Percentiles rank a stretch among this genome's conserved stretches.
phyloP scores from a whole-genome alignment of 2,329 filamentous ascomycete species.

The Claviceps africana region DNA sequence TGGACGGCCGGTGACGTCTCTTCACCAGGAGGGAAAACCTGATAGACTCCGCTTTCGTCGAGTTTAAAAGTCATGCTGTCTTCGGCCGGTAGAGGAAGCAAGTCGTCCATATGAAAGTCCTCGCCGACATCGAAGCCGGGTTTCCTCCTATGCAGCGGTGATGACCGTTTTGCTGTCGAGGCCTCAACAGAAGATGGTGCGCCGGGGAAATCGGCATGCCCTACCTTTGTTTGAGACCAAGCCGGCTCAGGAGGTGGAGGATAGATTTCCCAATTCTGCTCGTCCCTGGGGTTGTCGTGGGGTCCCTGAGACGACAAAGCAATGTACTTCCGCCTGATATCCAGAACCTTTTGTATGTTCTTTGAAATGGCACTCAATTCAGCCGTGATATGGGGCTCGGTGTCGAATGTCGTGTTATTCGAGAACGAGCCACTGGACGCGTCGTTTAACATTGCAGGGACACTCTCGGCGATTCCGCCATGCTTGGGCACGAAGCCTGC shows the following conservation, averaged over 20 bases:
- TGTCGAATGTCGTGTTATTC: slow-evolving; percentile 53
- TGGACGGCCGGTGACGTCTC: slow-evolving; percentile 56
- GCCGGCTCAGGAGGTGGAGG: slow-evolving; percentile 83
- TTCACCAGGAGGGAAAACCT: slow-evolving; percentile 65
- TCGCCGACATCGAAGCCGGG: slow-evolving; percentile 82
- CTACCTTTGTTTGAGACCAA: slow-evolving; percentile 39
- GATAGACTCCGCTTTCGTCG: slow-evolving; percentile 77
- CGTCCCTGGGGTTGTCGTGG: slow-evolving; percentile 78
- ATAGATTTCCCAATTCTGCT: slow-evolving; percentile 73
- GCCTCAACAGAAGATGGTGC: neutral
- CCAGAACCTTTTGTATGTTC: slow-evolving; percentile 80
- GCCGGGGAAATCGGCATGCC: slow-evolving; percentile 9
- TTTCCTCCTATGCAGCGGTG: slow-evolving; percentile 52
- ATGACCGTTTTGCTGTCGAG: slow-evolving; percentile 8
- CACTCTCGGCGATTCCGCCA: slow-evolving; percentile 3
- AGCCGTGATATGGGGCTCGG: slow-evolving; percentile 65
- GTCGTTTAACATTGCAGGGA: slow-evolving; percentile 34
- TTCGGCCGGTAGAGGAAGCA: slow-evolving; percentile 56
- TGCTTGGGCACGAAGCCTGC: slow-evolving; percentile 26
- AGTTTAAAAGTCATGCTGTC: slow-evolving; percentile 64
- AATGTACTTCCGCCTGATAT: slow-evolving; percentile 81
- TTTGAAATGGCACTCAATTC: slow-evolving; percentile 79
- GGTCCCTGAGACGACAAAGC: slow-evolving; percentile 68
- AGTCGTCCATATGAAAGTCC: slow-evolving; percentile 73
- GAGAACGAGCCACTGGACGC: slow-evolving; percentile 38